Conservation (phyloP, 805 yeast genomes). For the Yarrowia sp. region DNA sequence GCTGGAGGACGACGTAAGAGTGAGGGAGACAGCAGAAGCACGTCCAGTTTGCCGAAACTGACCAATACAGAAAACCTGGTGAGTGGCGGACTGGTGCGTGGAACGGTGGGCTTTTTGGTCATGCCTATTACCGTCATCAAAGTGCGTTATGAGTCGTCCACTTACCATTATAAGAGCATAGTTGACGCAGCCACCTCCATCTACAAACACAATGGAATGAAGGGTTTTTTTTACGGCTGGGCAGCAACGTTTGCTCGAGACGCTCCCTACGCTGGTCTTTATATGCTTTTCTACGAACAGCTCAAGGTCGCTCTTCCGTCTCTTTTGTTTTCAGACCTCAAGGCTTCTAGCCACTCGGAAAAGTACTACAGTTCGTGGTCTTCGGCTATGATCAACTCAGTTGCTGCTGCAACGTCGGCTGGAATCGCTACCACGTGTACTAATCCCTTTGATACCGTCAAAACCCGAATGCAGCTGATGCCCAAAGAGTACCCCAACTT, state of each 20-base stretch:
- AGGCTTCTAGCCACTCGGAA: slow-evolving; percentile 17
- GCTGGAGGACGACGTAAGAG: slow-evolving; percentile 34
- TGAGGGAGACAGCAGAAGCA: slow-evolving; percentile 21
- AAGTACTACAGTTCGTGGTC: slow-evolving; percentile 35
- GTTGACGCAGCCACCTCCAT: slow-evolving; percentile 58
- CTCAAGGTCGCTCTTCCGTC: slow-evolving; percentile 49
- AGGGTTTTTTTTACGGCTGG: slow-evolving; percentile 82
- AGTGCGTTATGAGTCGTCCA: slow-evolving; percentile 80
- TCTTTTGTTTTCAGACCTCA: slow-evolving; percentile 33
- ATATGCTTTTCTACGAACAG: slow-evolving; percentile 79
- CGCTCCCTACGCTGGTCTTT: slow-evolving; percentile 95
- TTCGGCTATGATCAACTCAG: slow-evolving; percentile 61
- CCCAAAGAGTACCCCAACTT: slow-evolving; percentile 48
- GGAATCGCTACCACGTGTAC: slow-evolving; percentile 77
- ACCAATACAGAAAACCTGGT: slow-evolving; percentile 63
- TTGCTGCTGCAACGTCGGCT: slow-evolving; percentile 78
- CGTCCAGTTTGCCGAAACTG: slow-evolving; percentile 59
- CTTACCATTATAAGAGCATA: slow-evolving; percentile 66
- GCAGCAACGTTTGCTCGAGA: slow-evolving; percentile 85
- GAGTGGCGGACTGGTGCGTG: slow-evolving; percentile 77
- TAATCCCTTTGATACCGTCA: slow-evolving; percentile 92
- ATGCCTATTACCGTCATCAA: slow-evolving; percentile 95
- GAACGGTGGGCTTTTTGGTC: slow-evolving; percentile 75
- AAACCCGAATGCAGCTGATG: slow-evolving; percentile 82
- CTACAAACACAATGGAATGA: slow-evolving; percentile 48